Evolutionary conservation across 768 basidiomycete genomes (phyloP), one percentile per base, ranked within the genome.

Genomic region (Russula virescens): DNA sequence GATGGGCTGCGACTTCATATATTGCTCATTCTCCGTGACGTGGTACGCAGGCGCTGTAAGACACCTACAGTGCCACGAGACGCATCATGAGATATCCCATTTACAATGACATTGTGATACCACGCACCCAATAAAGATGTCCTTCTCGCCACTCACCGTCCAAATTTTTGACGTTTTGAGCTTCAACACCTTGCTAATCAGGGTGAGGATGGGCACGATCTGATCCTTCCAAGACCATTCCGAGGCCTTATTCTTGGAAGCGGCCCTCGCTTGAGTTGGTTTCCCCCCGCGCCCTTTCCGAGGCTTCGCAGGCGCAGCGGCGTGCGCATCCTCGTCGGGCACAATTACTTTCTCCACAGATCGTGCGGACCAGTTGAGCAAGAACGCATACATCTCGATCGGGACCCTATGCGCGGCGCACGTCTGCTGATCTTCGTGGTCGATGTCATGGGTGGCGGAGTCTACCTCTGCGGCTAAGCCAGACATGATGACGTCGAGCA

Each of bases 321-420:
- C 73, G 14, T 80, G 78, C 21, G 76, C 79, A 2, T 80, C 78
- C 14, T 81, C 77, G 47, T 77, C 81, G 14, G 78, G 70, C 7
- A 76, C 76, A 48, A 87, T 88, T 62, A 88, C 83, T 67, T 87
- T 89, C 74, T 96, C 94, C 1, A 86, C 88, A 0, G 86, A 86
- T 13, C 77, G 75, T 18, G 91, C 89, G 71, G 95, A 95, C 94
- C 94, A 98, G 63, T 87, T 81, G n/a, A 97, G 74, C 26, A 98
- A 77, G 72, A 98, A 98, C 8, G 88, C 89, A 72, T 92, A 98
- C 79, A 90, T 86, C 73, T 98, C 97, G 63, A 99, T 78, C 0
- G 92, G 84, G 3, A 71, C 66, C 72, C 87, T 90, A 73, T 94
- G 93, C 0, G 77, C 69, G 65, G 80, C 73, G 68, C 82, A 79